A percentile compares a stretch with the other conserved stretches of the same genome.
These are phyloP conservation scores for Aspergillus ostianus DNA, from an alignment of 495 filamentous ascomycete genomes.

Conservation along the genomic window DNA sequence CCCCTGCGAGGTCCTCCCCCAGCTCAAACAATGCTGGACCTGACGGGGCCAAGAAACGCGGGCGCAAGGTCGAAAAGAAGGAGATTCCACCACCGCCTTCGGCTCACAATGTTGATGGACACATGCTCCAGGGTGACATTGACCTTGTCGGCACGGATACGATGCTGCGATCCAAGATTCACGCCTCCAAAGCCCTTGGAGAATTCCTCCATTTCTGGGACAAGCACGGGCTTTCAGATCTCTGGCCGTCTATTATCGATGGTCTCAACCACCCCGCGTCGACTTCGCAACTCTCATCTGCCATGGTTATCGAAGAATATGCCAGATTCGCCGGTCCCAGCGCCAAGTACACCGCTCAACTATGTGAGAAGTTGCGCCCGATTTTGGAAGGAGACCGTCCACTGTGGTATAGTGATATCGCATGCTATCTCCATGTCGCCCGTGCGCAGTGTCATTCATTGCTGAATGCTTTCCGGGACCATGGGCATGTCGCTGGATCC, in stretches of 20 bases:
- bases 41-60: slow-evolving; percentile 57
- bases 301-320: slow-evolving; percentile 87
- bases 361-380: slow-evolving; percentile 62
- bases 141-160: slow-evolving; percentile 88
- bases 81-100: slow-evolving; percentile 63
- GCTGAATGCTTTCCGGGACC: slow-evolving; percentile 83
- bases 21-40: slow-evolving; percentile 18
- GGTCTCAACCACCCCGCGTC: slow-evolving; percentile 69
- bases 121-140: slow-evolving; percentile 96
- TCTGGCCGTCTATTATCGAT: slow-evolving; percentile 54
- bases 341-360: slow-evolving; percentile 47
- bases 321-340: slow-evolving; percentile 45
- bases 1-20: slow-evolving; percentile 61
- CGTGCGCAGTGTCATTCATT: slow-evolving; percentile 88
- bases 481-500: slow-evolving; percentile 68
- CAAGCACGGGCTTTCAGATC: slow-evolving; percentile 37
- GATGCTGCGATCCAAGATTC: slow-evolving; percentile 83
- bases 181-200: slow-evolving; percentile 80
- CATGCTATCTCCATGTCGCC: slow-evolving; percentile 82
- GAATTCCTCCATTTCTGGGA: slow-evolving; percentile 45
- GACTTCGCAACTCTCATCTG: slow-evolving; percentile 78
- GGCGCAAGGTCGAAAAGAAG: slow-evolving; percentile 79
- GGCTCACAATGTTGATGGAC: slow-evolving; percentile 91
- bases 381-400: slow-evolving; percentile 81
- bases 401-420: slow-evolving; percentile 78